A percentile compares a stretch with the other conserved stretches of the same genome.
phyloP scores from a whole-genome alignment of 495 filamentous ascomycete species.

The Letharia columbiana region DNA sequence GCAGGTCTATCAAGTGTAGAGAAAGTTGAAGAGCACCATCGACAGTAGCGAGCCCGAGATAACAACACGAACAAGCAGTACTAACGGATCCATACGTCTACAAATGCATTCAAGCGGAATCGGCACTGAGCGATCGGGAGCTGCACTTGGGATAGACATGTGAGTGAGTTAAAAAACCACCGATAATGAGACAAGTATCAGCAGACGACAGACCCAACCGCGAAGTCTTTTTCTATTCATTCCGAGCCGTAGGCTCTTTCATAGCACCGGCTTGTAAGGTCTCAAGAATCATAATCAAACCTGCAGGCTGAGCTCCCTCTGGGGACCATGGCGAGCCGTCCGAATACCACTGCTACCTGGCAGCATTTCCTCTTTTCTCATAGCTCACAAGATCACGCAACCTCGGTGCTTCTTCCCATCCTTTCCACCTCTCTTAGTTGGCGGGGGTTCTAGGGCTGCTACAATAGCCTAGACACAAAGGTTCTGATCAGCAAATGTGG shows the following conservation, averaged over 20 bases:
- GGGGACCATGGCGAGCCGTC: neutral
- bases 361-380: neutral
- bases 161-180: neutral
- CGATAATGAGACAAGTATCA: neutral
- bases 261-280: neutral
- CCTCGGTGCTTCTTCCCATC: neutral
- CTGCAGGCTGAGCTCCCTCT: slow-evolving; percentile 4
- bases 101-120: neutral
- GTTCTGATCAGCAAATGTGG: neutral
- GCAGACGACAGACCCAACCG: neutral
- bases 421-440: slow-evolving; percentile 2
- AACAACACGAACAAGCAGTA: neutral
- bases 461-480: slow-evolving; percentile 62
- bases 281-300: neutral
- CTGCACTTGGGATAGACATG: neutral
- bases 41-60: neutral
- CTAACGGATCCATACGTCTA: neutral
- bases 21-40: neutral
- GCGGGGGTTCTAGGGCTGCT: slow-evolving; percentile 34
- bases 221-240: slow-evolving; percentile 6
- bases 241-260: neutral
- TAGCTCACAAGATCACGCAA: slow-evolving; percentile 8
- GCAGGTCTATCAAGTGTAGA: neutral
- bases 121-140: neutral
- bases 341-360: neutral